A percentile compares a stretch with the other conserved stretches of the same genome.
These are phyloP conservation scores for Warburgia ugandensis DNA, from an alignment of 164 flowering plant species.

Conservation along the genomic window DNA sequence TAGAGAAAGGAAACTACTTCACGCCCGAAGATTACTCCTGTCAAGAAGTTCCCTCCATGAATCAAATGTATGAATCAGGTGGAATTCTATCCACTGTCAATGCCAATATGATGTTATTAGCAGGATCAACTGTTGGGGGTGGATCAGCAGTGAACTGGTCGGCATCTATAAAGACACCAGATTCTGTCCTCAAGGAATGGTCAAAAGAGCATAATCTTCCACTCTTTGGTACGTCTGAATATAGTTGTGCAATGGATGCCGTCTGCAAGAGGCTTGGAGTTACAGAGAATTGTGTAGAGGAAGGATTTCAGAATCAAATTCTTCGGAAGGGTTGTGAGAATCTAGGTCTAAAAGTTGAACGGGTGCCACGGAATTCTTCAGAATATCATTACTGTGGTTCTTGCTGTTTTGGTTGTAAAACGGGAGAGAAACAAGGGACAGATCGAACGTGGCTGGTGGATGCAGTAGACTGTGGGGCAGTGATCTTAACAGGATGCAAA, in stretches of 20 bases:
- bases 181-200: constrained; percentile 47
- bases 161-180: constrained; percentile 58
- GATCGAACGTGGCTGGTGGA: constrained; percentile 74
- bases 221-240: constrained; percentile 34
- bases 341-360: constrained; percentile 46
- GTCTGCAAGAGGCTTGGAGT: constrained; percentile 59
- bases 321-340: constrained; percentile 58
- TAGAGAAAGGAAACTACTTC: constrained; percentile 69
- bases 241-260: constrained; percentile 52
- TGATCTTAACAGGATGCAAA: constrained; percentile 62
- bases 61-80: constrained; percentile 49
- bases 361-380: constrained; percentile 52
- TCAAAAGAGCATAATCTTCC: constrained; percentile 27
- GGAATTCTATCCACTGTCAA: constrained; percentile 31
- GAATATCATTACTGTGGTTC: constrained; percentile 60
- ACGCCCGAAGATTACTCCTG: constrained; percentile 40
- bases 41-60: constrained; percentile 53
- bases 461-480: constrained; percentile 58
- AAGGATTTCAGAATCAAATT: constrained; percentile 62
- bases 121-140: constrained; percentile 74
- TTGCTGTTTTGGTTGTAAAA: constrained; percentile 54
- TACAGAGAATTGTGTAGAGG: constrained; percentile 37
- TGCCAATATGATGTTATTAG: constrained; percentile 30
- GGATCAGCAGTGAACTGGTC: constrained; percentile 80
- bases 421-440: constrained; percentile 61